A percentile compares a stretch with the other conserved stretches of the same genome.
These are phyloP conservation scores for Phytopythium mirpurense DNA, from an alignment of 352 stramenopile species.

Conservation along the genomic window DNA sequence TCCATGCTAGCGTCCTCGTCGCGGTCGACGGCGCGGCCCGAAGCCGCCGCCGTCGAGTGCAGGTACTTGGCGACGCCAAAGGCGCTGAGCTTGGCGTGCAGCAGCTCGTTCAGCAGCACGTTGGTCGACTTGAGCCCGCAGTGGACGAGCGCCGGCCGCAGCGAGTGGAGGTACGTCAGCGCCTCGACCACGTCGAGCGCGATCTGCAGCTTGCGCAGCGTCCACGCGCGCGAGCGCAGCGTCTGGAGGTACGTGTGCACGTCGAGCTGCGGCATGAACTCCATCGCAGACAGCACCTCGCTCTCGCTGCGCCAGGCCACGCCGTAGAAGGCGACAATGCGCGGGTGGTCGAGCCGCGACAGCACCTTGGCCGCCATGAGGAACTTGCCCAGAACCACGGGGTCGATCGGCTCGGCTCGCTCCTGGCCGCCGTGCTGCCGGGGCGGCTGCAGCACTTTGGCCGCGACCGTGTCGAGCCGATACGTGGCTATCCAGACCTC, in stretches of 20 bases:
- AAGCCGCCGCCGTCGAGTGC: not conserved
- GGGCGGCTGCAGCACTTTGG: conserved; percentile 31
- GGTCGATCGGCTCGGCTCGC: conserved; percentile 14
- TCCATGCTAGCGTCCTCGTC: conserved; percentile 11
- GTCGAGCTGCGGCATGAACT: conserved; percentile 42
- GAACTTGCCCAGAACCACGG: conserved; percentile 32
- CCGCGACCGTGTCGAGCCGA: conserved; percentile 27
- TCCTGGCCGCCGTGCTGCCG: conserved; percentile 8
- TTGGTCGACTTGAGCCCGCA: conserved; percentile 24
- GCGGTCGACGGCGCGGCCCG: not conserved
- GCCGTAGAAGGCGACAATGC: conserved; percentile 46
- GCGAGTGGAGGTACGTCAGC: conserved; percentile 23
- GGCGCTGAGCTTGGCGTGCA: conserved; percentile 22
- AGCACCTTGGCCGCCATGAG: conserved; percentile 47
- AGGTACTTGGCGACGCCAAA: conserved; percentile 24
- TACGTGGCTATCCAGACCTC: conserved; percentile 42
- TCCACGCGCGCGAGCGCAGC: conserved; percentile 17
- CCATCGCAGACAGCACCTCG: conserved; percentile 33
- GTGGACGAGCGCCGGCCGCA: conserved; percentile 19
- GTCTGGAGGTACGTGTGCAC: conserved; percentile 17
- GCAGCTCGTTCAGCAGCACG: conserved; percentile 13
- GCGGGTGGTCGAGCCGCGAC: conserved; percentile 41
- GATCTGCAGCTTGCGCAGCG: conserved; percentile 30
- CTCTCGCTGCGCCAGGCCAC: conserved; percentile 29
- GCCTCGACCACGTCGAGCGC: conserved; percentile 42